These are phyloP conservation scores for Psilocybe mexicana DNA, from an alignment of 1,284 basidiomycete species.

Conservation along the genomic window DNA sequence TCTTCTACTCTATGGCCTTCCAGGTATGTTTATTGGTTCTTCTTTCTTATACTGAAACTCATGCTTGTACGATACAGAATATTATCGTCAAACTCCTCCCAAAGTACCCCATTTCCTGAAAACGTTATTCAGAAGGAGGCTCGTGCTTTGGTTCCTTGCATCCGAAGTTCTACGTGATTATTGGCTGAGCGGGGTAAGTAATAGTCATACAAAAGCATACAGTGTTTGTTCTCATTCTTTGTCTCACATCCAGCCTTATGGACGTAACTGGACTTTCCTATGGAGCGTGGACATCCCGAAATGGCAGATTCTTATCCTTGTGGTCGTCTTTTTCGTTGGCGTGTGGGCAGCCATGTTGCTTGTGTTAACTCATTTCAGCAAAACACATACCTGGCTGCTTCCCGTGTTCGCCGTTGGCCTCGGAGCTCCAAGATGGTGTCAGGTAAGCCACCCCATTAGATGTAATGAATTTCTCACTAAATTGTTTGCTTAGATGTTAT, in stretches of 20 bases:
- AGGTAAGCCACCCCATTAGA: conserved; percentile 43
- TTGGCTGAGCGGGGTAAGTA: conserved; percentile 85
- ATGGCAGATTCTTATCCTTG: conserved; percentile 80
- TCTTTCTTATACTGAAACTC: background rate
- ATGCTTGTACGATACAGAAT: conserved; percentile 48
- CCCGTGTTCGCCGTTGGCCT: conserved; percentile 93
- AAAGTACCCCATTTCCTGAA: conserved; percentile 90
- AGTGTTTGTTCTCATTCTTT: background rate
- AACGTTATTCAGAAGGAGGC: conserved; percentile 85
- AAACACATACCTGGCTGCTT: conserved; percentile 91
- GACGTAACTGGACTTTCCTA: conserved; percentile 91
- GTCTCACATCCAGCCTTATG: conserved; percentile 63
- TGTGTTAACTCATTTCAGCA: conserved; percentile 82
- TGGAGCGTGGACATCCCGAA: conserved; percentile 84
- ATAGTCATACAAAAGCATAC: background rate
- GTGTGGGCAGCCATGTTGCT: conserved; percentile 79
- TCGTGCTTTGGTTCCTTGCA: conserved; percentile 91
- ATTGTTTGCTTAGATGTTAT: conserved; percentile 59
- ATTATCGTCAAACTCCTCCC: conserved; percentile 86
- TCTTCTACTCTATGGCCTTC: conserved; percentile 82
- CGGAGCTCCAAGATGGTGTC: conserved; percentile 91
- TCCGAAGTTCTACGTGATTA: conserved; percentile 89
- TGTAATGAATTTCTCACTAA: background rate
- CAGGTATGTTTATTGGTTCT: conserved; percentile 53
- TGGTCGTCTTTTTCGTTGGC: conserved; percentile 82